These are phyloP conservation scores for Lanmaoa rubissima DNA, from an alignment of 768 basidiomycete species.

Conservation along the genomic window DNA sequence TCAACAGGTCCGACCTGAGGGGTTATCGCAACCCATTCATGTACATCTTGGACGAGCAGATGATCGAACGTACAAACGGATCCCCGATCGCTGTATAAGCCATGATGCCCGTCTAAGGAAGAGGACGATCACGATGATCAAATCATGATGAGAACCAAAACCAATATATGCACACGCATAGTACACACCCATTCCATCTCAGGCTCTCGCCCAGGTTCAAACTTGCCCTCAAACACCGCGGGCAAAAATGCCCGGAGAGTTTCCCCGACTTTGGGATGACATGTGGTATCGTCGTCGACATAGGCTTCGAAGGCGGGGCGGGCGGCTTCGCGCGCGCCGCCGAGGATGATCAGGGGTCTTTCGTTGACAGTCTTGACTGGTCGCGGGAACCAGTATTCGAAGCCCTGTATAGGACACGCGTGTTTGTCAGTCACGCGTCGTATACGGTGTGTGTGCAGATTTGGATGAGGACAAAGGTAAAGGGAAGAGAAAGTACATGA, in stretches of 20 bases:
- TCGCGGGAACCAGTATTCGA: slow-evolving; percentile 85
- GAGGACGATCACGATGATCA: not conserved
- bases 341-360: slow-evolving; percentile 65
- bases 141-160: not conserved
- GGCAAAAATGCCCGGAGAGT: slow-evolving; percentile 61
- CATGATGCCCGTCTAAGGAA: slow-evolving; percentile 76
- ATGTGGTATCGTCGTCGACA: slow-evolving; percentile 54
- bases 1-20: slow-evolving; percentile 62
- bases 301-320: slow-evolving; percentile 47
- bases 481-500: not conserved
- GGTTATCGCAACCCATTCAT: not conserved
- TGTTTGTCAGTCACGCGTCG: not conserved
- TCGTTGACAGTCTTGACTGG: slow-evolving; percentile 35
- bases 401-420: slow-evolving; percentile 32
- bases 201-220: slow-evolving; percentile 46
- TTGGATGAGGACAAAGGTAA: not conserved
- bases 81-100: slow-evolving; percentile 60
- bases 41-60: not conserved
- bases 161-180: not conserved
- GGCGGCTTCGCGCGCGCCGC: slow-evolving; percentile 57
- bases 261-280: slow-evolving; percentile 47
- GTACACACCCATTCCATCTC: slow-evolving; percentile 79
- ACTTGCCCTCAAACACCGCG: slow-evolving; percentile 52
- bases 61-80: slow-evolving; percentile 55
- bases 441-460: too few relatives aligned